A percentile compares a stretch with the other conserved stretches of the same genome.
These are phyloP conservation scores for Fusarium burgessii DNA, from an alignment of 2,329 filamentous ascomycete species.

Conservation along the genomic window DNA sequence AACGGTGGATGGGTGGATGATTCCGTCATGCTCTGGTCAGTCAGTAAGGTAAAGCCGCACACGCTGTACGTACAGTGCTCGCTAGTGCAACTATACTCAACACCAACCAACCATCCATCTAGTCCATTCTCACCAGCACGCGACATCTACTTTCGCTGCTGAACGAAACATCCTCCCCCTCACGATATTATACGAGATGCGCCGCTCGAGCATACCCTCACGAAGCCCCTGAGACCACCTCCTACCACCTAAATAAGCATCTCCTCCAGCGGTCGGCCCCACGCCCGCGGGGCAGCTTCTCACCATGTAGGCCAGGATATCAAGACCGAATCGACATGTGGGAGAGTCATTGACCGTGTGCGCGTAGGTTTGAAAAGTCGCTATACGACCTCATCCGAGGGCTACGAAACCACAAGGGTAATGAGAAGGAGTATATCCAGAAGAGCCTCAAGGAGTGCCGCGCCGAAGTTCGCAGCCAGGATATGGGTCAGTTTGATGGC, in stretches of 20 bases:
- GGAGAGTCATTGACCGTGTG: constrained; percentile 35
- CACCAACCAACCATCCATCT: constrained; percentile 13
- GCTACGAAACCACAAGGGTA: constrained; percentile 93
- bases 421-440: constrained; percentile 95
- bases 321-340: not conserved
- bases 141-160: constrained; percentile 18
- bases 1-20: constrained; percentile 22
- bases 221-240: constrained; percentile 35
- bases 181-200: constrained; percentile 41
- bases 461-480: constrained; percentile 88
- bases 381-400: constrained; percentile 98
- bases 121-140: constrained; percentile 23
- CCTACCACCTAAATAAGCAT: constrained; percentile 32
- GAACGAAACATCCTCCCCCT: constrained; percentile 1
- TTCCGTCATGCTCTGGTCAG: constrained; percentile 42
- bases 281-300: constrained; percentile 47
- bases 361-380: constrained; percentile 94
- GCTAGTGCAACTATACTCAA: constrained; percentile 15
- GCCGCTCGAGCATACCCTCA: constrained; percentile 22
- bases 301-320: constrained; percentile 43
- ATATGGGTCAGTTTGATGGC: constrained; percentile 77
- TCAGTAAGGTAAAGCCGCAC: constrained; percentile 15
- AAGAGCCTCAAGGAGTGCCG: constrained; percentile 95
- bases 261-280: constrained; percentile 42
- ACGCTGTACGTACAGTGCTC: constrained; percentile 13